Base-by-base conservation (phyloP, 1,139 yeast genomes). In the Debaryomycetaceae sp. region DNA sequence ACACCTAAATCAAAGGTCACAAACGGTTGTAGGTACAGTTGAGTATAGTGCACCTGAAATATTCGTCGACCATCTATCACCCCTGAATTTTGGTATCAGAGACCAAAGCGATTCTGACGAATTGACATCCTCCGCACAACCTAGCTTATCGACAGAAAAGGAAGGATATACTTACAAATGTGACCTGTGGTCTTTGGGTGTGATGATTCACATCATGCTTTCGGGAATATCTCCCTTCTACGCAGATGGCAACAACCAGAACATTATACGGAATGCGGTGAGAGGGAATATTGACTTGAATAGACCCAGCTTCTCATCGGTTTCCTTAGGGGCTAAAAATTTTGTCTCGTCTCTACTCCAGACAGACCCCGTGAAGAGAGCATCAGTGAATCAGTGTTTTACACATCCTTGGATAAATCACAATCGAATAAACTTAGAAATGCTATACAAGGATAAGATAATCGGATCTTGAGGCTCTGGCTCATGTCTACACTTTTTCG, bases 141-240 rank as follows among this genome's bases (percentile, higher is more conserved):
- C 31, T 8, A 27, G 31, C 31, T 11, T 4, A 24, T 30, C n/a
- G 6, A 5, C 22, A n/a, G 35, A 31, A 24, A 27, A 13, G 7
- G 13, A 17, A 5, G 81, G 84, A 0, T 82, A 81, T 53, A 76
- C 71, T 43, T 65, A 60, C 36, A 80, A 79, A 53, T 82, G 87
- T 54, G 89, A 84, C 58, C 61, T 80, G 40, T 83, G 89, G 90
- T 82, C 88, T 0, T 55, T 83, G 6, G 89, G 88, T 0, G 74
- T 83, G 0, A 73, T 83, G 22, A 55, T 74, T 4, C 82, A 81
- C 59, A 78, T 83, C 14, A 63, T 83, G 60, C 58, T 70, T 8
- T 75, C 78, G 35, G 87, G 87, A 0, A 68, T 80, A 1, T 81
- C 87, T 0, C 87, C 88, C 5, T 82, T 83, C 54, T 79, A 75